Base-by-base conservation (phyloP, 2,329 filamentous ascomycete genomes). In the Huntiella savannae region DNA sequence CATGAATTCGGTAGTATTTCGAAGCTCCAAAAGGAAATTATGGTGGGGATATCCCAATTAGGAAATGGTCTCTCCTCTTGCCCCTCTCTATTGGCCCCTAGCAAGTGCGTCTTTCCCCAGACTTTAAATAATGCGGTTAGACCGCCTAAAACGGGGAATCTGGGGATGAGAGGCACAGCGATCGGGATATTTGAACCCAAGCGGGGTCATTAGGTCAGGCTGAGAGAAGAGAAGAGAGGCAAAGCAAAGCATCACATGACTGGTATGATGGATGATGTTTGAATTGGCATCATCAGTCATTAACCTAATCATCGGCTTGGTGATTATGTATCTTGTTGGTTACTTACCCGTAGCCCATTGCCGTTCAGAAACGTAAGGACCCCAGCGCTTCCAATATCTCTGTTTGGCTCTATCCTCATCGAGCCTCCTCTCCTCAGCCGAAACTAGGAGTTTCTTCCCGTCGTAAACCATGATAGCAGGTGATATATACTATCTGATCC, bases 321-420 rank as follows among this genome's bases (percentile, higher is more conserved):
- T 28, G 1, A 28, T 28, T 1, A 10, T 28, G 8, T 28, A 28
- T 28, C 6, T 28, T 28, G 22, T 7, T 28, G 22, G 22, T 28
- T 4, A 46, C 73, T 59, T 65, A 82, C 83, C 86, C 54, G 86
- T 94, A 49, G 87, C 86, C 88, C 88, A 95, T 67, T 95, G 87
- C 58, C 87, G 72, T 67, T 96, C 88, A 47, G 87, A 77, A 55
- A 93, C 79, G 58, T 95, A 96, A 17, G 87, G 80, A 47, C 88
- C 88, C 86, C 87, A 95, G 76, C 81, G 85, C 75, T 96, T 96
- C 88, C 88, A 96, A 68, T 96, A 96, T 62, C 84, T 88, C 53
- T 65, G 73, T 52, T 79, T 79, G 53, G 88, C 75, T 50, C 78
- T 75, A 63, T 96, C 88, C 58, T 94, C 77, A 58, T 81, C 80